Conservation (phyloP, 2,329 filamentous ascomycete species). For the Chrysoporthe deuterocubensis region DNA sequence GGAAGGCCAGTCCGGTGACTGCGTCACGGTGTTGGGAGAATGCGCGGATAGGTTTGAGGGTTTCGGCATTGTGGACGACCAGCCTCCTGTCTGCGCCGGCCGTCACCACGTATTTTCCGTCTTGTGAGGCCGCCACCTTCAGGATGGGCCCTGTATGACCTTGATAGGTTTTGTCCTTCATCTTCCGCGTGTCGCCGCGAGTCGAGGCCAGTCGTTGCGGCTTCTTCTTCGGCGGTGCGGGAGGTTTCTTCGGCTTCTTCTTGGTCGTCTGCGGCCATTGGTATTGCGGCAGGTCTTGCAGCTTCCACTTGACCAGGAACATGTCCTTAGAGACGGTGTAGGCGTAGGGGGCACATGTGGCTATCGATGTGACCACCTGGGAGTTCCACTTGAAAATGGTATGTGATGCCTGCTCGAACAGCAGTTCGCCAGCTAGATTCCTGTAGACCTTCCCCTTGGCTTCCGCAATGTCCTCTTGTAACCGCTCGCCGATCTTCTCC, state of each 20-base stretch:
- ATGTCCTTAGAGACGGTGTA: constrained; percentile 91
- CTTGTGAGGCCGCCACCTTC: constrained; percentile 82
- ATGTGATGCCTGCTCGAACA: constrained; percentile 68
- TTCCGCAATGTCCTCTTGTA: constrained; percentile 92
- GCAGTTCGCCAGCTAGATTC: constrained; percentile 73
- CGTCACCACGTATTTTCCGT: constrained; percentile 89
- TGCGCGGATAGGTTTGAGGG: constrained; percentile 76
- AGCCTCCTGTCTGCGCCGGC: constrained; percentile 84
- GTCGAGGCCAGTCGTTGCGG: constrained; percentile 67
- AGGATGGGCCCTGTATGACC: constrained; percentile 83
- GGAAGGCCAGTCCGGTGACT: constrained; percentile 83
- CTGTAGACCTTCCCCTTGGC: constrained; percentile 89
- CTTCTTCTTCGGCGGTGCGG: constrained; percentile 61
- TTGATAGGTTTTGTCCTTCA: constrained; percentile 67
- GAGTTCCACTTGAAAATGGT: constrained; percentile 80
- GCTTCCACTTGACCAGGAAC: constrained; percentile 85
- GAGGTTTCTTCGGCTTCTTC: constrained; percentile 61
- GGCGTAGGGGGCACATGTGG: constrained; percentile 76
- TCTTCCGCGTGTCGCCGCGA: constrained; percentile 64
- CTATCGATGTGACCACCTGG: constrained; percentile 77
- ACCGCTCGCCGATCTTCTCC: constrained; percentile 85
- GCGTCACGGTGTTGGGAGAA: constrained; percentile 93
- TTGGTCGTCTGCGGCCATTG: constrained; percentile 63
- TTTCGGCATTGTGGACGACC: constrained; percentile 84
- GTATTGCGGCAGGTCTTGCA: constrained; percentile 67